Percentiles rank a stretch among this genome's conserved stretches.
Evolutionary conservation across 2,329 filamentous ascomycete species (phyloP).

Genomic region (Alternaria sp.): DNA sequence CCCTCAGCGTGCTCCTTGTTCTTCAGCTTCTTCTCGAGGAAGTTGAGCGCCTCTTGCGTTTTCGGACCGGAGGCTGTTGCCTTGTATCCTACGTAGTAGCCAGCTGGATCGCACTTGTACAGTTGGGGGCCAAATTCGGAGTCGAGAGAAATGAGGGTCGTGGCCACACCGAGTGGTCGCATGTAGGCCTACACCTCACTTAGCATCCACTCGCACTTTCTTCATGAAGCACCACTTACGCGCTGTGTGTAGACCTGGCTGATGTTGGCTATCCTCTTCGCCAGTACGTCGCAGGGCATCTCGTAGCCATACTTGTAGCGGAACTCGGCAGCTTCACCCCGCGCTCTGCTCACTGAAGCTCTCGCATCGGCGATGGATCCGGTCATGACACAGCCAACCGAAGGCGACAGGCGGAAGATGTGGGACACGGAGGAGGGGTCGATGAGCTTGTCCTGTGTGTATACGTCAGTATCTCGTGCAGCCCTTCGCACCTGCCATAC

Average conservation of each 20-base stretch:
- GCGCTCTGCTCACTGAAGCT: slow-evolving; percentile 89
- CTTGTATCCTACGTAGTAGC: slow-evolving; percentile 99
- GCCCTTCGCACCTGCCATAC: slow-evolving; percentile 50
- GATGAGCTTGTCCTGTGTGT: slow-evolving; percentile 90
- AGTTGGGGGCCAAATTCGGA: slow-evolving; percentile 91
- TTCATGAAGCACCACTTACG: slow-evolving; percentile 61
- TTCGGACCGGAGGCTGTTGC: slow-evolving; percentile 96
- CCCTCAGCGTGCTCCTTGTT: slow-evolving; percentile 96
- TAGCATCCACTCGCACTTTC: slow-evolving; percentile 33
- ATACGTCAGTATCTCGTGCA: slow-evolving; percentile 20
- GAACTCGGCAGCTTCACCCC: slow-evolving; percentile 96
- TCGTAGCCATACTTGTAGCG: slow-evolving; percentile 99
- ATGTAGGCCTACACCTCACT: slow-evolving; percentile 79
- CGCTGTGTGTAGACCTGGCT: slow-evolving; percentile 99
- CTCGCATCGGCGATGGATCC: slow-evolving; percentile 97
- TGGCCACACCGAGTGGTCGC: slow-evolving; percentile 95
- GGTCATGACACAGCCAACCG: slow-evolving; percentile 97
- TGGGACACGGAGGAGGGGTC: slow-evolving; percentile 96
- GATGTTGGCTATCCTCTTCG: slow-evolving; percentile 98
- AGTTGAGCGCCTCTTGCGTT: slow-evolving; percentile 98
- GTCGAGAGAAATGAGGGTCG: slow-evolving; percentile 93
- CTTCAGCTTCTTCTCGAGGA: slow-evolving; percentile 99
- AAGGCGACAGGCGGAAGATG: slow-evolving; percentile 95
- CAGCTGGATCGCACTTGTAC: slow-evolving; percentile 97
- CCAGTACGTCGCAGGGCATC: slow-evolving; percentile 97